These are phyloP conservation scores for Scedosporium minutisporum DNA, from an alignment of 2,329 filamentous ascomycete species.

Conservation along the genomic window DNA sequence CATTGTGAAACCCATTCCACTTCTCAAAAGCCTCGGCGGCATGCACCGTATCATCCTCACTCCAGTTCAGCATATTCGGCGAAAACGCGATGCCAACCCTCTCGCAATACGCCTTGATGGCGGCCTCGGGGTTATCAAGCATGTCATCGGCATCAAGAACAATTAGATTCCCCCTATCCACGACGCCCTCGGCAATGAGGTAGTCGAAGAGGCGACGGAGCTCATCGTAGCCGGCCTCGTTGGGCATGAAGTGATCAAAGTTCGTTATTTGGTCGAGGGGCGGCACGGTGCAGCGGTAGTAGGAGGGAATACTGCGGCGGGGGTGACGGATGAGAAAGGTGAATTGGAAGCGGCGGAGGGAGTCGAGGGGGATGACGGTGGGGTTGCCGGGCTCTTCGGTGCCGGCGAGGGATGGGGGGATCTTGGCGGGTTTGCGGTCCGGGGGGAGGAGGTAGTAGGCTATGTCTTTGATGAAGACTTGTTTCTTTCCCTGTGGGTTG, in stretches of 20 bases:
- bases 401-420: constrained; percentile 72
- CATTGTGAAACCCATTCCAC: constrained; percentile 95
- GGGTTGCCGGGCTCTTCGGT: constrained; percentile 63
- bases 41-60: constrained; percentile 61
- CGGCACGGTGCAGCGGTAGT: constrained; percentile 87
- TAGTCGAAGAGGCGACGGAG: constrained; percentile 82
- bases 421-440: constrained; percentile 52
- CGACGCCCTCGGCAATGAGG: constrained; percentile 55
- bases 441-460: constrained; percentile 83
- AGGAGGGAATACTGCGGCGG: constrained; percentile 82
- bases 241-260: constrained; percentile 77
- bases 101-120: constrained; percentile 71
- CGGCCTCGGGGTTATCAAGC: constrained; percentile 69
- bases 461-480: constrained; percentile 97
- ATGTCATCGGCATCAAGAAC: constrained; percentile 91
- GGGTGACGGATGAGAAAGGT: constrained; percentile 96
- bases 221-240: constrained; percentile 85
- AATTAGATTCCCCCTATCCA: constrained; percentile 68
- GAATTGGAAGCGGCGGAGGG: constrained; percentile 79
- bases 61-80: constrained; percentile 76
- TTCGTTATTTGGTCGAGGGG: constrained; percentile 74
- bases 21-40: constrained; percentile 80
- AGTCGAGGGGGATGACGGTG: constrained; percentile 66
- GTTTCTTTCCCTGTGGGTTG: constrained; percentile 56
- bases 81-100: constrained; percentile 69